Percentiles rank a stretch among this genome's conserved stretches.
phyloP scores from a whole-genome alignment of 805 yeast genomes.

The Candida ortonii region DNA sequence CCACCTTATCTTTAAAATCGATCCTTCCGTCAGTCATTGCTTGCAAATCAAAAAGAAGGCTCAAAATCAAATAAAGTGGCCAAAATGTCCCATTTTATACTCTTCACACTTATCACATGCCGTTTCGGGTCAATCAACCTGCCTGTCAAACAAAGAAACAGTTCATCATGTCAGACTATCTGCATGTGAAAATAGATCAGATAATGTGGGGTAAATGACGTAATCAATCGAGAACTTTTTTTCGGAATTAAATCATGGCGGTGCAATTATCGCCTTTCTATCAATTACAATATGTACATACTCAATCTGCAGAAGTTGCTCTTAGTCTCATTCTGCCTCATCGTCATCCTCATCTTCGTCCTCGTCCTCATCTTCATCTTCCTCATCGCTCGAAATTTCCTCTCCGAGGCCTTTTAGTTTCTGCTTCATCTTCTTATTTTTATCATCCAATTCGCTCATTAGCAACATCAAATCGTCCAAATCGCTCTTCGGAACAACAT shows the following conservation, averaged over 20 bases:
- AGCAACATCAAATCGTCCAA: conserved; percentile 74
- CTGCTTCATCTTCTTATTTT: conserved; percentile 53
- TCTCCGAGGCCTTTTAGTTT: conserved; percentile 52
- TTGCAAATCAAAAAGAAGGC: background rate
- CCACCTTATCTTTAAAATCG: conserved; percentile 80
- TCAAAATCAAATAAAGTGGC: no score
- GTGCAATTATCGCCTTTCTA: no score
- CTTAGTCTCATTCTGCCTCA: conserved; percentile 17
- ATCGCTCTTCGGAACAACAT: conserved; percentile 48
- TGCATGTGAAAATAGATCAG: conserved; percentile 13
- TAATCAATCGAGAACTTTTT: no score
- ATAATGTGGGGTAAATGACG: conserved; percentile 16
- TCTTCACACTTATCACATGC: conserved; percentile 1
- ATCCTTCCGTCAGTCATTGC: conserved; percentile 27
- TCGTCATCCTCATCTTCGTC: conserved; percentile 46
- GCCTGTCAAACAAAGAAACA: background rate
- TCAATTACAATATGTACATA: no score
- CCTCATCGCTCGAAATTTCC: conserved; percentile 69
- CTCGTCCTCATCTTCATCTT: conserved; percentile 61
- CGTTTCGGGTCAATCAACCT: background rate
- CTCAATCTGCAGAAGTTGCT: no score
- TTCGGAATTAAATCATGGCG: no score
- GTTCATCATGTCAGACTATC: background rate
- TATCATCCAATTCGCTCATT: conserved; percentile 74
- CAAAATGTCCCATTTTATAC: background rate